These are phyloP conservation scores for Cyclaneusma minus DNA, from an alignment of 2,329 filamentous ascomycete genomes.

Conservation along the genomic window DNA sequence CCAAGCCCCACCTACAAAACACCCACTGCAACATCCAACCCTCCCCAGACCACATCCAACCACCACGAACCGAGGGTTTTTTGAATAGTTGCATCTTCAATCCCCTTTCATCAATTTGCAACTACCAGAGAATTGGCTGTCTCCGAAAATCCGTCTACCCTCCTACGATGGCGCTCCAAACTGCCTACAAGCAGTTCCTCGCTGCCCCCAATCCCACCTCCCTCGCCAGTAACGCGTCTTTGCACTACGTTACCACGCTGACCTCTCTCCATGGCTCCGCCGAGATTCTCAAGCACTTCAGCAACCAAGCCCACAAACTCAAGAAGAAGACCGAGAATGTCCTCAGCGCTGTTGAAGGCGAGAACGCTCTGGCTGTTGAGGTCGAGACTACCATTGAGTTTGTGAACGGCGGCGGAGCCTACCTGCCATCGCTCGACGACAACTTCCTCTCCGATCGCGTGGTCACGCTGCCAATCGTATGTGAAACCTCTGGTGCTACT, in stretches of 20 bases:
- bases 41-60: too few relatives aligned
- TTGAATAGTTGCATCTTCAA: too few relatives aligned
- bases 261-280: slow-evolving; percentile 54
- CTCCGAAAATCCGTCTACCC: too few relatives aligned
- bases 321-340: slow-evolving; percentile 72
- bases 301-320: slow-evolving; percentile 53
- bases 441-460: slow-evolving; percentile 80
- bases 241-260: slow-evolving; percentile 84
- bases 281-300: slow-evolving; percentile 72
- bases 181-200: slow-evolving; percentile 58
- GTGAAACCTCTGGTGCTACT: slow-evolving; percentile 19
- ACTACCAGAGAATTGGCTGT: too few relatives aligned
- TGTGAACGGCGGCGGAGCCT: slow-evolving; percentile 63
- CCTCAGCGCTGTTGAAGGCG: slow-evolving; percentile 57
- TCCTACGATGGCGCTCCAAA: slow-evolving; percentile 32
- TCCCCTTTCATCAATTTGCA: slow-evolving; percentile 3
- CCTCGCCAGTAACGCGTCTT: slow-evolving; percentile 48
- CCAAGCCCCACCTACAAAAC: too few relatives aligned
- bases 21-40: too few relatives aligned
- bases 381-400: slow-evolving; percentile 77
- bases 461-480: slow-evolving; percentile 67
- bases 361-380: slow-evolving; percentile 57
- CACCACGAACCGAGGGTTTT: too few relatives aligned
- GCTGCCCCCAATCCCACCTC: slow-evolving; percentile 46
- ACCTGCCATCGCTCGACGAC: slow-evolving; percentile 80